A percentile compares a stretch with the other conserved stretches of the same genome.
Evolutionary conservation across 2,329 filamentous ascomycete species (phyloP).

Genomic region (Claviceps sp.): DNA sequence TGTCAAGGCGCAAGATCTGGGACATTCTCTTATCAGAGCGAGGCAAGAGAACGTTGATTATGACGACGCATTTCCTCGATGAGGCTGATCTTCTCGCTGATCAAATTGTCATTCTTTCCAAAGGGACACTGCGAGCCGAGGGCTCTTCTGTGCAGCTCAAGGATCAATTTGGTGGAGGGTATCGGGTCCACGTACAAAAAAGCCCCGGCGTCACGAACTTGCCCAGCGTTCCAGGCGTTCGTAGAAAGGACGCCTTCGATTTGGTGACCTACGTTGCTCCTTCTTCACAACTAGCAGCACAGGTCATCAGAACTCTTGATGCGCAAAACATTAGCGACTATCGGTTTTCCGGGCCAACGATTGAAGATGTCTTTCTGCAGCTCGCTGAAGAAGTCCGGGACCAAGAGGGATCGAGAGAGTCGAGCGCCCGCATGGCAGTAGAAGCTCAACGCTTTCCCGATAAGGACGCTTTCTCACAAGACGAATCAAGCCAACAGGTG

Average conservation of each 20-base stretch:
- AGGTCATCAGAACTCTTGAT: conserved; percentile 59
- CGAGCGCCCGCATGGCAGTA: conserved; percentile 10
- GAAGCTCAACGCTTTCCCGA: conserved; percentile 12
- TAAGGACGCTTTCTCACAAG: conserved; percentile 12
- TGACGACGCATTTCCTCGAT: conserved; percentile 90
- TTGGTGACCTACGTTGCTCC: conserved; percentile 60
- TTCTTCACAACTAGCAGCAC: conserved; percentile 55
- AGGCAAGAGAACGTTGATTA: conserved; percentile 65
- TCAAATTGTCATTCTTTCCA: conserved; percentile 77
- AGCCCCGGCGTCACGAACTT: conserved; percentile 32
- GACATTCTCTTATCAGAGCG: conserved; percentile 81
- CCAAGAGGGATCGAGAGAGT: conserved; percentile 25
- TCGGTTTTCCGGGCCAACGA: conserved; percentile 74
- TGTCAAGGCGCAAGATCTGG: conserved; percentile 84
- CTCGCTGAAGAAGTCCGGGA: conserved; percentile 66
- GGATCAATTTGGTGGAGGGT: conserved; percentile 67
- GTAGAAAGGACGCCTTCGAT: conserved; percentile 50
- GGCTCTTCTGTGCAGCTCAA: conserved; percentile 82
- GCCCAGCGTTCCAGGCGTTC: conserved; percentile 40
- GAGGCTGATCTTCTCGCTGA: conserved; percentile 85
- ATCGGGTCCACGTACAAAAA: conserved; percentile 64
- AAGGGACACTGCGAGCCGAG: conserved; percentile 66
- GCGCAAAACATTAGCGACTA: conserved; percentile 57
- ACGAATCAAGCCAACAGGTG: conserved; percentile 7
- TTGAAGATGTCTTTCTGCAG: conserved; percentile 84